These are phyloP conservation scores for Cucurbita argyrosperma DNA, from an alignment of 306 rosid genomes.

Conservation along the genomic window DNA sequence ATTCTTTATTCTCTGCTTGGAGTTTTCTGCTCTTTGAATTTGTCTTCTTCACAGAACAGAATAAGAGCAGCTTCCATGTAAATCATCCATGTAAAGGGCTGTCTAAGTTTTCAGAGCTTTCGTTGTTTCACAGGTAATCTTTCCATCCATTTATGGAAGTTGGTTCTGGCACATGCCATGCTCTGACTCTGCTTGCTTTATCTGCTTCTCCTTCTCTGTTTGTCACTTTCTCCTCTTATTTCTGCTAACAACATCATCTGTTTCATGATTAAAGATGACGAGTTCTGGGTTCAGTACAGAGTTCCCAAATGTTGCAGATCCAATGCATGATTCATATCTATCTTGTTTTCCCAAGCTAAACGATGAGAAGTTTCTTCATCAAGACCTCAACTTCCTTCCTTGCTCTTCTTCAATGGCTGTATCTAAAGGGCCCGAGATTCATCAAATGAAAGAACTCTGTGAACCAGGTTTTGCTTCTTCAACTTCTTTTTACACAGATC, in stretches of 20 bases:
- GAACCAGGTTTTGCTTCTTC: slow-evolving; percentile 43
- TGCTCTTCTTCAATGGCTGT: slow-evolving; percentile 17
- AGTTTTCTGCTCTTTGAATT: not conserved
- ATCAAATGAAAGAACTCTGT: slow-evolving; percentile 20
- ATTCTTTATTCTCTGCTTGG: not conserved
- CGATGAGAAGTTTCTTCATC: slow-evolving; percentile 12
- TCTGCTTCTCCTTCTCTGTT: not conserved
- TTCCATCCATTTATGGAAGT: not conserved
- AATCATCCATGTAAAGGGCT: not conserved
- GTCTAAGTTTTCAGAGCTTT: not conserved
- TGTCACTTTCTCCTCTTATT: not conserved
- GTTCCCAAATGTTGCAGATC: slow-evolving; percentile 8
- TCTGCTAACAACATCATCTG: not conserved
- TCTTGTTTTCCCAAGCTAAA: not conserved
- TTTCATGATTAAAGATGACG: not conserved
- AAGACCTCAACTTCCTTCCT: slow-evolving; percentile 78
- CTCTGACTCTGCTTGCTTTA: not conserved
- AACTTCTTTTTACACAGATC: not conserved
- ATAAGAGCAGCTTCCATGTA: not conserved
- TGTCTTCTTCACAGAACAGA: not conserved
- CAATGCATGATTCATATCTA: slow-evolving; percentile 12
- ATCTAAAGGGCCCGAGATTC: slow-evolving; percentile 20
- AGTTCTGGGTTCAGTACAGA: not conserved
- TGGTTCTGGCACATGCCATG: not conserved
- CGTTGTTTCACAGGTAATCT: not conserved